Conservation (phyloP, 805 yeast species). For the Candida verbasci region DNA sequence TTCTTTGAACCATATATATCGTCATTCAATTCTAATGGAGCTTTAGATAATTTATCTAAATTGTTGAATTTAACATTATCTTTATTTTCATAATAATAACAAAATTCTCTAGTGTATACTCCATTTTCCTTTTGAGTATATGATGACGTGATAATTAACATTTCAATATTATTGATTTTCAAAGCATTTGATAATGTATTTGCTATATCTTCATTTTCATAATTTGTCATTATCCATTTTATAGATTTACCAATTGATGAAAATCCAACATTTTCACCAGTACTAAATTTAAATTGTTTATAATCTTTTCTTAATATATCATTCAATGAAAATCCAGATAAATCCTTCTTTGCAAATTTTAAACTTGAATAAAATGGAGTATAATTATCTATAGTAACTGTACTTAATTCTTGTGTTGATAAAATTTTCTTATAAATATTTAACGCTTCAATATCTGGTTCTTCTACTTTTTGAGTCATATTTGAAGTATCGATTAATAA, state of each 20-base stretch:
- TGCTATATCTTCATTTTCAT: conserved; percentile 18
- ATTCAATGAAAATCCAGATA: conserved; percentile 51
- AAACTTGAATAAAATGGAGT: conserved; percentile 17
- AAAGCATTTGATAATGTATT: conserved; percentile 17
- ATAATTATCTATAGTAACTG: background rate
- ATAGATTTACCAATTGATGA: conserved; percentile 68
- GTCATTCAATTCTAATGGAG: conserved; percentile 20
- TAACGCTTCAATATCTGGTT: conserved; percentile 48
- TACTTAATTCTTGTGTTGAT: background rate
- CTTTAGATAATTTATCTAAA: conserved; percentile 17
- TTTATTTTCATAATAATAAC: conserved; percentile 17
- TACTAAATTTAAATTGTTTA: conserved; percentile 55
- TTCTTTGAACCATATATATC: conserved; percentile 19
- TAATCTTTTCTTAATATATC: conserved; percentile 82
- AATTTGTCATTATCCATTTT: conserved; percentile 43
- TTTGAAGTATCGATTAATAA: conserved; percentile 73
- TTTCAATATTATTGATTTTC: conserved; percentile 20
- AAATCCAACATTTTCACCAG: conserved; percentile 55
- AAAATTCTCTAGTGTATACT: conserved; percentile 32
- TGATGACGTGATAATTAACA: conserved; percentile 35
- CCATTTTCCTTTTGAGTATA: conserved; percentile 29
- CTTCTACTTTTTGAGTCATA: conserved; percentile 59
- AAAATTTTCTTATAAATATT: conserved; percentile 27
- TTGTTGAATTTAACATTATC: conserved; percentile 12
- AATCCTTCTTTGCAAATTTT: conserved; percentile 54